Conservation (phyloP, 1,284 basidiomycete genomes). For the Tilletia horrida region DNA sequence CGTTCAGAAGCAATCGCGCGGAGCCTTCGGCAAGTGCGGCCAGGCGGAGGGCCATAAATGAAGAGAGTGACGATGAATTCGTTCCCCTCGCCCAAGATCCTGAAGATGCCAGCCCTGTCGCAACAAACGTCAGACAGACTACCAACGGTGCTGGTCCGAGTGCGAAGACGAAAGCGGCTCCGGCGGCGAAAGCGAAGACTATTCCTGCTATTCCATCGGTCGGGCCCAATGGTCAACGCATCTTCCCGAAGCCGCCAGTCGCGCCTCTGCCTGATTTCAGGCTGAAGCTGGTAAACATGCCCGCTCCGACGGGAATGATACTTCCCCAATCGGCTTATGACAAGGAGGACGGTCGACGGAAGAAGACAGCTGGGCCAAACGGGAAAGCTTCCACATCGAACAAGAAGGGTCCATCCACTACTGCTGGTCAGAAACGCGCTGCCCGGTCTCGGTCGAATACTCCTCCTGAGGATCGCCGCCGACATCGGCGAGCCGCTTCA, state of each 20-base stretch:
- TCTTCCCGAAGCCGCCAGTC: background rate
- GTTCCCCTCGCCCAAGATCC: background rate
- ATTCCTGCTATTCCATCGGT: background rate
- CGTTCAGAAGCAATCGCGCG: no score
- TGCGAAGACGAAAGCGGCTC: background rate
- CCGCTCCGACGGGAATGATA: background rate
- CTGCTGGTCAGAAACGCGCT: no score
- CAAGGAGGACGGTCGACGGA: constrained; percentile 3
- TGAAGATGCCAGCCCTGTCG: background rate
- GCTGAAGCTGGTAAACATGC: constrained; percentile 15
- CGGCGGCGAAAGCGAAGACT: background rate
- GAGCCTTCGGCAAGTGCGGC: no score
- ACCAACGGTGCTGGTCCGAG: background rate
- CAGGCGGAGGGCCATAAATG: background rate
- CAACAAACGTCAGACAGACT: background rate
- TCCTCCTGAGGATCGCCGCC: background rate
- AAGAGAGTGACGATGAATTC: constrained; percentile 8
- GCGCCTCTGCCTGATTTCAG: background rate
- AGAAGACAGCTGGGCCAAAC: background rate
- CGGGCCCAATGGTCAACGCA: background rate
- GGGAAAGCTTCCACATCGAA: background rate
- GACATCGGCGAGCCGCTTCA: background rate
- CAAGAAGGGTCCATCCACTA: no score
- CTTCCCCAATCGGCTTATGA: background rate
- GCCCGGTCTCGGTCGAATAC: background rate